phyloP scores from a whole-genome alignment of 1,139 yeast genomes.

The Arxiozyma bovina region DNA sequence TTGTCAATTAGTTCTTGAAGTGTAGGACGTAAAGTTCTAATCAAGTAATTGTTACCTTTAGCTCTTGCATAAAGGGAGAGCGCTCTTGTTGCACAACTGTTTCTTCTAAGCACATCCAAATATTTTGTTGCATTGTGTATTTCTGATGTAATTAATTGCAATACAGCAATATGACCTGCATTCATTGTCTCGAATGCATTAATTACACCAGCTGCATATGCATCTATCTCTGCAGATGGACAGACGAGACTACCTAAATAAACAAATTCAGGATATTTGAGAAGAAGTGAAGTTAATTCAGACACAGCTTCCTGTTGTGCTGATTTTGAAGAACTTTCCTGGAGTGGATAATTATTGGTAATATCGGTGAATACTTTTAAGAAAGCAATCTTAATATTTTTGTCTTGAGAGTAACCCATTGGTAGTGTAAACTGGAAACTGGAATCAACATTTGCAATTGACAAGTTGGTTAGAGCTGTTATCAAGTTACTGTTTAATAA shows the following conservation, averaged over 20 bases:
- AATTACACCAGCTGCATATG: slow-evolving; percentile 59
- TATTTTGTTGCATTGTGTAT: slow-evolving; percentile 51
- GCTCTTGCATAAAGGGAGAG: slow-evolving; percentile 62
- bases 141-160: slow-evolving; percentile 54
- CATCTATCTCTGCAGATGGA: slow-evolving; percentile 63
- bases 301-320: slow-evolving; percentile 30
- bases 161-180: slow-evolving; percentile 48
- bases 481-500: slow-evolving; percentile 58
- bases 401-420: slow-evolving; percentile 64
- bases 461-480: slow-evolving; percentile 54
- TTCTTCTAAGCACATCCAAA: slow-evolving; percentile 67
- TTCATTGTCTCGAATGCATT: slow-evolving; percentile 48
- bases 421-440: slow-evolving; percentile 73
- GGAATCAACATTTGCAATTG: slow-evolving; percentile 69
- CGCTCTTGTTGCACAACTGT: slow-evolving; percentile 72
- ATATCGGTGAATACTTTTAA: slow-evolving; percentile 68
- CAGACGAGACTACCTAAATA: slow-evolving; percentile 37
- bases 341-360: slow-evolving; percentile 36
- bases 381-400: slow-evolving; percentile 58
- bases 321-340: slow-evolving; percentile 22
- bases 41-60: slow-evolving; percentile 53
- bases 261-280: slow-evolving; percentile 30
- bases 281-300: slow-evolving; percentile 12
- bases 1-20: slow-evolving; percentile 42
- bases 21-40: slow-evolving; percentile 47